Base-by-base conservation (phyloP, 495 filamentous ascomycete genomes). In the Aspergillus incahuasiensis region DNA sequence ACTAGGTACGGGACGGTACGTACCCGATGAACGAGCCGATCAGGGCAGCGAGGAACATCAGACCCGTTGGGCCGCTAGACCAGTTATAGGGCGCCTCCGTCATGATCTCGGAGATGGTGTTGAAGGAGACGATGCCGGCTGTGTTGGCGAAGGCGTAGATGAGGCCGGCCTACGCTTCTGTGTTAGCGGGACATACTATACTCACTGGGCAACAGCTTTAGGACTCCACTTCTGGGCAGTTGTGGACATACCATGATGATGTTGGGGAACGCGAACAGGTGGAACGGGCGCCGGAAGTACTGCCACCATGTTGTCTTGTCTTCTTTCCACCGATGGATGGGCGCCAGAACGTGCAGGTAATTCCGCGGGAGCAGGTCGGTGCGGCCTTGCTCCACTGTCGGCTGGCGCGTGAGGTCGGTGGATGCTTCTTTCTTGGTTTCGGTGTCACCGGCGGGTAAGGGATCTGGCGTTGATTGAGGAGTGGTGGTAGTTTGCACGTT, bases 51-150 rank as follows among this genome's bases (percentile, higher is more conserved):
- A 70, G 51, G 56, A 68, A 70, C 0, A 69, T 54, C 6, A 70
- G 25, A 1, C 69, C 69, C 0, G 66, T 56, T 12, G 62, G 58
- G 1, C 63, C 68, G 13, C 64, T 54, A 34, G 59, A 65, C 62
- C 63, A 72, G 43, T 70, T 66, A 20, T 72, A 72, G 1, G 69
- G 69, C 1, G 64, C 42, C 9, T 63, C 62, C 8, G 61, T 64
- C 65, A 73, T 68, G 38, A 73, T 68, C 45, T 67, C 64, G 1
- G 68, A 69, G 43, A 69, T 68, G 1, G 70, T 70, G 49, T 68
- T 68, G 63, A 67, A 67, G 7, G 66, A 66, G 11, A 73, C 69
- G 22, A 68, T 71, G 0, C 67, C 69, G 2, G 70, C 69, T 6
- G 70, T 68, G 32, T 63, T 66, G 2, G 63, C 66, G 35, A 70